Base-by-base conservation (phyloP, 257 asterid genomes). In the Solanum raphanifolium region DNA sequence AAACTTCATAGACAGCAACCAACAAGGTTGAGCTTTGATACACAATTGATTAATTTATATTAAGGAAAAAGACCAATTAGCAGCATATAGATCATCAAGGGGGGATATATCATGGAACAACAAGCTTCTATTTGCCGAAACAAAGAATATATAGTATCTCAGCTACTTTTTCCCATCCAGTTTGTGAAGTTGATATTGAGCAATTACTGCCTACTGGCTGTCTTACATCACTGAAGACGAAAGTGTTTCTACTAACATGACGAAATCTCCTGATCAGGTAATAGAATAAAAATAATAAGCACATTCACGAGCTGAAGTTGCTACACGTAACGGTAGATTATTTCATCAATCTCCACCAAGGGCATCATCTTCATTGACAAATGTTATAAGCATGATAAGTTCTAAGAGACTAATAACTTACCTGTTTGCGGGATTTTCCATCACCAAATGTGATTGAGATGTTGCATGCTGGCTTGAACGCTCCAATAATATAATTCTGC, bases 381-480 rank as follows among this genome's bases (percentile, higher is more conserved):
- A 62, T 62, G 25, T 6, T 66, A 38, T 66, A 62, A 16, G 6
- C 66, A 62, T 62, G 78, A 60, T 13, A 35, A 35, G 18, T 76
- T 18, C 8, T 75, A 75, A 36, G 74, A 86, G 46, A 74, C 38
- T 36, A 41, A 86, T 83, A 12, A 21, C 31, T 11, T 92, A 96
- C 99, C 99, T 93, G 98, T 91, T 94, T 96, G 60, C 99, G 93
- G 89, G 94, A 71, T 90, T 95, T 96, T 60, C 95, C 99, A 90
- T 96, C 99, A 13, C 98, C 55, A 87, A 96, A 95, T 13, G 94
- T 87, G 83, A 96, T 88, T 38, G 95, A 90, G 90, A 96, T 86
- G 91, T 93, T 93, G 96, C 99, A 96, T 73, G 98, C 98, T 15
- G 99, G 98, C 91, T 96, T 96, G 91, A 96, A 96, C 55, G 99